Percentiles rank a stretch among this genome's conserved stretches.
Evolutionary conservation across 2,329 filamentous ascomycete species (phyloP).

Genomic region (Fusarium avenaceum): DNA sequence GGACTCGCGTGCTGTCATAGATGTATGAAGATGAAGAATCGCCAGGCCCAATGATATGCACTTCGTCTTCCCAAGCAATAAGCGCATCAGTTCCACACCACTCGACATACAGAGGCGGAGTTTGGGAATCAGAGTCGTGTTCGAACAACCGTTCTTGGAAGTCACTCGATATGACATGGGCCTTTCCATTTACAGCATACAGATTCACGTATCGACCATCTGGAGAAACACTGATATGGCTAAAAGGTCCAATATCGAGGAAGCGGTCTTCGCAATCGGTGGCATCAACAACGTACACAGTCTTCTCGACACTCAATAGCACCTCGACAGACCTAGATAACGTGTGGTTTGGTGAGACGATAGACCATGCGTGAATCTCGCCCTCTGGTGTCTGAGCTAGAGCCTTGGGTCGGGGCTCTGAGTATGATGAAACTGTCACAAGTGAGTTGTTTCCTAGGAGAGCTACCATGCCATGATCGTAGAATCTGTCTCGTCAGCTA

Average conservation of each 20-base stretch:
- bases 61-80: slow-evolving; percentile 97
- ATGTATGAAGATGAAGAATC: slow-evolving; percentile 83
- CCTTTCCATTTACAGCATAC: slow-evolving; percentile 85
- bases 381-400: slow-evolving; percentile 83
- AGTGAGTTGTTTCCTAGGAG: slow-evolving; percentile 89
- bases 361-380: slow-evolving; percentile 86
- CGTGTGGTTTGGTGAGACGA: slow-evolving; percentile 89
- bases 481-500: slow-evolving; percentile 70
- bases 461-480: slow-evolving; percentile 91
- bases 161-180: slow-evolving; percentile 94
- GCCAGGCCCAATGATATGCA: slow-evolving; percentile 90
- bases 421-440: slow-evolving; percentile 87
- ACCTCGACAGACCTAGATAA: slow-evolving; percentile 95
- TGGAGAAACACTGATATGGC: slow-evolving; percentile 89
- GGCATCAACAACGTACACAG: slow-evolving; percentile 88
- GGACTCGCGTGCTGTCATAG: slow-evolving; percentile 90
- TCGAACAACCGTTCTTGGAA: slow-evolving; percentile 94
- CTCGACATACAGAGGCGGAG: slow-evolving; percentile 86
- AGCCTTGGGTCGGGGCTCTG: slow-evolving; percentile 88
- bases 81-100: slow-evolving; percentile 98
- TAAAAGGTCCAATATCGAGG: slow-evolving; percentile 92
- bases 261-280: slow-evolving; percentile 92
- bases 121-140: slow-evolving; percentile 89
- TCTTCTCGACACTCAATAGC: slow-evolving; percentile 85
- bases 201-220: slow-evolving; percentile 90